Base-by-base conservation (phyloP, 2,329 filamentous ascomycete species). In the Pseudogymnoascus sp. region DNA sequence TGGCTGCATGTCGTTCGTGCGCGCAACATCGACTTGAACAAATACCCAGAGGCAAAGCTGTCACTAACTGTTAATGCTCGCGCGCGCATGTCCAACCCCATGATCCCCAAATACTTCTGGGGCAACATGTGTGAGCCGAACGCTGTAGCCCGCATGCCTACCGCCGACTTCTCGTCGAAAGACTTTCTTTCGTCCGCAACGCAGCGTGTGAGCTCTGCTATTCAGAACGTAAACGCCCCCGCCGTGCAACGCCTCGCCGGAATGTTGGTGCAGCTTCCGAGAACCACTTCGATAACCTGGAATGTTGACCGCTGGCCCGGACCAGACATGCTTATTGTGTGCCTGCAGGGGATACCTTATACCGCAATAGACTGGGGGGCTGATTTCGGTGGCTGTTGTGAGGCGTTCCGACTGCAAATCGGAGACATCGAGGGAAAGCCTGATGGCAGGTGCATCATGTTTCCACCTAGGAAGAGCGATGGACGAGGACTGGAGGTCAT, bases 271-370 rank as follows among this genome's bases (percentile, higher is more conserved):
- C 57, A 58, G 22, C 18, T 58, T 22, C 57, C 57, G 18, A 58
- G 37, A 38, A 38, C 33, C 4, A 58, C 57, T 36, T 36, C 57
- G 14, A 36, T 58, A 58, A 58, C 57, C 12, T 58, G 57, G 57
- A 58, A 58, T 38, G 57, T 38, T 14, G 57, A 58, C 57, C 57
- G 57, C n/a, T 58, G 57, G 33, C 57, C 57, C 37, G 57, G 57
- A 20, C 57, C 57, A 38, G 57, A 58, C 30, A 58, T 58, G 57
- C 57, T 58, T n/a, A 58, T 58, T 58, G 57, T 58, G 36, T 38
- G 16, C 30, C 33, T 58, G 5, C 57, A 58, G 30, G 14, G 18
- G 6, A 36, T 36, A 22, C 33, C 33, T n/a, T 58, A 11, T 9
- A 58, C 11, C 5, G 57, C 33, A 25, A 20, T 58, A 2, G 33